phyloP scores from a whole-genome alignment of 345 rosid species.

The Eucalyptus coolabah region DNA sequence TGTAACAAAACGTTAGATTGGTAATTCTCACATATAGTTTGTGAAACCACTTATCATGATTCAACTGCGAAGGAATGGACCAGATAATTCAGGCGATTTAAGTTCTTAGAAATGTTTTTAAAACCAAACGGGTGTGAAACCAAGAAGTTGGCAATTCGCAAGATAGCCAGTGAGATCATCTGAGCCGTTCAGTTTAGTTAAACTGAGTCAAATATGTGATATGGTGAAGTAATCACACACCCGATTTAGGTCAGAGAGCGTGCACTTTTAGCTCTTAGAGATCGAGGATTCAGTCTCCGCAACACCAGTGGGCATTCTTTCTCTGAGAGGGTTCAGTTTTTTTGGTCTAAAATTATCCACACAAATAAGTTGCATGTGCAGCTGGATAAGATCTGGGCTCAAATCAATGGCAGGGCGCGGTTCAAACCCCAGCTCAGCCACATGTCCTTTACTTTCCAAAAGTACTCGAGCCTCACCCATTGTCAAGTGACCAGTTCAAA shows the following conservation, averaged over 20 bases:
- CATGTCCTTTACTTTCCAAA: background rate
- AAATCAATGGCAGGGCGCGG: background rate
- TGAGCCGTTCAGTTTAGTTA: background rate
- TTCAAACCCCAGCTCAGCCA: background rate
- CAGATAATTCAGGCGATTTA: background rate
- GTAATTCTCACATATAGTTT: background rate
- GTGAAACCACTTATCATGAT: background rate
- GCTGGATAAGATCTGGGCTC: background rate
- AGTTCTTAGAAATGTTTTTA: background rate
- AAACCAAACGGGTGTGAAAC: background rate
- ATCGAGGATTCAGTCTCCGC: background rate
- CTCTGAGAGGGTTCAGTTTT: background rate
- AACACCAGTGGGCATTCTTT: background rate
- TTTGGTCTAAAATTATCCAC: background rate
- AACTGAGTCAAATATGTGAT: background rate
- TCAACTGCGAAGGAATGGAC: background rate
- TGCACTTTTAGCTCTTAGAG: background rate
- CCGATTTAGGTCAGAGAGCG: background rate
- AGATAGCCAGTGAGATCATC: background rate
- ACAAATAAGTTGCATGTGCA: background rate
- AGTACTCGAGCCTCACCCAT: background rate
- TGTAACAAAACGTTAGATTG: background rate
- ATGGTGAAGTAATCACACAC: background rate
- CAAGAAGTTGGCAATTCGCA: background rate
- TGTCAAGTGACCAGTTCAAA: background rate